Evolutionary conservation across 2,329 filamentous ascomycete genomes (phyloP).

Genomic region (Lasiodiplodia citricola): DNA sequence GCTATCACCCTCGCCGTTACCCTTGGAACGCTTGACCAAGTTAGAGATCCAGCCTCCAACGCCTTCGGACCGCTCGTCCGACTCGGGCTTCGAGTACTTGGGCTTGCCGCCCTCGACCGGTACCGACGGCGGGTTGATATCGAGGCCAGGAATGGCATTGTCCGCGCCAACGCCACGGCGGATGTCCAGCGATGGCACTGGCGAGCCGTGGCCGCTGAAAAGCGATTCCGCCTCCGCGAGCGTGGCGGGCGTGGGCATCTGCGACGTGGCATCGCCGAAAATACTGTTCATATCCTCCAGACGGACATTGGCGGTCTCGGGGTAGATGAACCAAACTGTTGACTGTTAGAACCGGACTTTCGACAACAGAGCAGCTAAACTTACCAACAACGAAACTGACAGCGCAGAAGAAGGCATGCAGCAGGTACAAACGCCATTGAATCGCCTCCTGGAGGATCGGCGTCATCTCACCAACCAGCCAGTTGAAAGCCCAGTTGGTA

Average conservation of each 20-base stretch:
- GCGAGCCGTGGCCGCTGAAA: conserved; percentile 74
- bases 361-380: conserved; percentile 42
- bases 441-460: conserved; percentile 92
- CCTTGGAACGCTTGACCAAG: conserved; percentile 63
- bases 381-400: conserved; percentile 94
- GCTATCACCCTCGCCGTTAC: conserved; percentile 49
- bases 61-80: conserved; percentile 54
- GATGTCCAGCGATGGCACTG: conserved; percentile 76
- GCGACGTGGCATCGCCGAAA: conserved; percentile 90
- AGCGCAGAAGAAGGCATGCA: conserved; percentile 97
- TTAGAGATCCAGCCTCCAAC: conserved; percentile 73
- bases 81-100: conserved; percentile 37
- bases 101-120: conserved; percentile 58
- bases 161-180: conserved; percentile 63
- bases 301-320: conserved; percentile 92
- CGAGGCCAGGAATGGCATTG: conserved; percentile 76
- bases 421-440: conserved; percentile 88
- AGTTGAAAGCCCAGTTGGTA: conserved; percentile 98
- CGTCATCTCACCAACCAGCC: conserved; percentile 93
- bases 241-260: conserved; percentile 77
- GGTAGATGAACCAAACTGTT: conserved; percentile 94
- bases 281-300: conserved; percentile 96
- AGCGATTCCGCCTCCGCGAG: conserved; percentile 82
- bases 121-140: conserved; percentile 78
- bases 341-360: conserved; percentile 31